phyloP scores from a whole-genome alignment of 192 early-diverging fungal species.

The Obelidium mucronatum region DNA sequence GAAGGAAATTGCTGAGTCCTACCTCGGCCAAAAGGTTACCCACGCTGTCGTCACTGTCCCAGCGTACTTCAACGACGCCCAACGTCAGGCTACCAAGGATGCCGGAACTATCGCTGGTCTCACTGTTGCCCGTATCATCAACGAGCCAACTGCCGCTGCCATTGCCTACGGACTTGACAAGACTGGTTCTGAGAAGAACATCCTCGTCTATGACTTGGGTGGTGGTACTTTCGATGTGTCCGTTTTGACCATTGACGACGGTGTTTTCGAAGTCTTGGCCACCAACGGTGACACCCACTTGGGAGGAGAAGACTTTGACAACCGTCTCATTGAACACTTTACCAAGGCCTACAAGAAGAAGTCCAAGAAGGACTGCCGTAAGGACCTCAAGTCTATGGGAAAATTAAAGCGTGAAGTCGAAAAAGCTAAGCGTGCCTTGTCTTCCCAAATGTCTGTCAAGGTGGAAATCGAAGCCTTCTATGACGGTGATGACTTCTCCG shows the following conservation, averaged over 20 bases:
- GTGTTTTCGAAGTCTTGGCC: constrained; percentile 95
- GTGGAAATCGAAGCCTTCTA: constrained; percentile 93
- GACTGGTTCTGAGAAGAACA: constrained; percentile 85
- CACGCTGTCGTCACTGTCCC: constrained; percentile 97
- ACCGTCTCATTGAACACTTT: constrained; percentile 93
- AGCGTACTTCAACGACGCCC: constrained; percentile 96
- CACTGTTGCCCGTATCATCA: constrained; percentile 86
- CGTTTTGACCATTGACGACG: constrained; percentile 91
- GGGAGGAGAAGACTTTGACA: constrained; percentile 99
- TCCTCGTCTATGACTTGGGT: constrained; percentile 96
- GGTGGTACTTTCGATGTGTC: constrained; percentile 99
- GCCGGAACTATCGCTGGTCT: constrained; percentile 86
- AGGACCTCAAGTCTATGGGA: constrained; percentile 90
- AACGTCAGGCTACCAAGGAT: constrained; percentile 95
- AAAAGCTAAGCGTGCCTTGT: constrained; percentile 96
- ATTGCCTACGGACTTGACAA: constrained; percentile 98
- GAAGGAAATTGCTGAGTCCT: constrained; percentile 76
- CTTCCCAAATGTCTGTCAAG: constrained; percentile 90
- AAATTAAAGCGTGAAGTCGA: constrained; percentile 95
- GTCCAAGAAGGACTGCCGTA: constrained; percentile 78
- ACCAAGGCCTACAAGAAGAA: constrained; percentile 93
- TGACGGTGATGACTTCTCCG: constrained; percentile 88
- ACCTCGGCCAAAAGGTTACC: constrained; percentile 75
- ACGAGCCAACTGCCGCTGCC: constrained; percentile 92
- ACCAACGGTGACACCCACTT: constrained; percentile 97